Evolutionary conservation across 352 stramenopile species (phyloP), one percentile per base, ranked within the genome.

Genomic region (Phytopythium vexans): DNA sequence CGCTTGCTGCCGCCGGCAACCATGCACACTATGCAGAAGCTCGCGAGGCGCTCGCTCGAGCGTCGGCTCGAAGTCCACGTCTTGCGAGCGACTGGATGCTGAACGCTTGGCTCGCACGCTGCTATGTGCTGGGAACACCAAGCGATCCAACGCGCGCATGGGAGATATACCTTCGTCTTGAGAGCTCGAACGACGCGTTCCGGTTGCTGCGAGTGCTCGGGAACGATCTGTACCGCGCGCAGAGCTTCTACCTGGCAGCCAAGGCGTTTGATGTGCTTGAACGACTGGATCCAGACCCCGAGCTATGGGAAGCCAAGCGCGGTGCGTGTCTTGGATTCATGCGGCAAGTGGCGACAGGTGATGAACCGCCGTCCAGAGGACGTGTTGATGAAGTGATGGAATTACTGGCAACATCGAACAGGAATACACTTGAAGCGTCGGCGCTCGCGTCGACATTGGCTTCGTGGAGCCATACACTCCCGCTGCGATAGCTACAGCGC

Each of bases 231-330:
- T 90, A 92, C 64, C 70, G 68, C 44, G 38, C 35, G 8, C 45
- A 72, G n/a, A 57, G 86, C 14, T 92, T 74, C 41, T 92, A 70
- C 48, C 82, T 75, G 37, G 70, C 78, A 0, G 77, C 65, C 16
- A 90, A 89, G 42, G 77, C 80, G 6, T 92, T 92, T 39, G 77
- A 88, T 43, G 78, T 90, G 37, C 68, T 92, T 10, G 77, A 90
- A 44, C 70, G 74, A 8, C 42, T 89, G n/a, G 79, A 89, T 42
- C 15, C 43, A 3, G 76, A 89, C 14, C 77, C 77, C 1, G 76
- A 90, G 61, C 79, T 85, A 52, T 92, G 82, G 79, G 79, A 90
- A 54, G 82, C 66, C 5, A 92, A 92, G 54, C 77, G 77, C 21
- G 80, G 79, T 3, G 80, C 79, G 6, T 89, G 77, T 33, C 15